These are phyloP conservation scores for Pseudisothecium myosuroides DNA, from an alignment of 225 moss, liverwort and hornwort genomes.

Conservation along the genomic window DNA sequence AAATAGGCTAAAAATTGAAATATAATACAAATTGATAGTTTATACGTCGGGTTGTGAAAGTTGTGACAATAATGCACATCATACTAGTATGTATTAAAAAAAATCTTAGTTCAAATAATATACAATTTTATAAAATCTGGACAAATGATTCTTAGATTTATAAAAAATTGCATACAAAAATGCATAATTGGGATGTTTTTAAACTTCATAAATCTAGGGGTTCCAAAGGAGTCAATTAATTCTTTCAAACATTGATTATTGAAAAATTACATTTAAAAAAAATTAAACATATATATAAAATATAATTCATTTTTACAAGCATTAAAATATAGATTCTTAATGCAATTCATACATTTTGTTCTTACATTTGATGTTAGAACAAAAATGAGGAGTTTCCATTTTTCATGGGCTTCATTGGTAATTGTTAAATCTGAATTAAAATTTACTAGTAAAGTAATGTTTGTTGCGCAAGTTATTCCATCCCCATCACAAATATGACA, in stretches of 20 bases:
- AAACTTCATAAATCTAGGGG: no score
- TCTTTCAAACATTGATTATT: neutral
- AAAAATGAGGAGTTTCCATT: conserved; percentile 63
- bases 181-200: accelerated
- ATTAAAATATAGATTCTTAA: no score
- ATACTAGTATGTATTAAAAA: no score
- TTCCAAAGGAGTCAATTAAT: accelerated
- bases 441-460: conserved; percentile 34
- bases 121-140: neutral
- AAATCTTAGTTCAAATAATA: neutral
- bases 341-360: neutral
- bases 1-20: accelerated
- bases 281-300: neutral
- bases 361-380: conserved; percentile 25
- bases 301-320: neutral
- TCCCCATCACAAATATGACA: conserved; percentile 87
- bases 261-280: neutral
- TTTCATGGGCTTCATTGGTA: conserved; percentile 20
- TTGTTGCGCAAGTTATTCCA: conserved; percentile 72
- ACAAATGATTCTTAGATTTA: neutral
- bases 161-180: no score
- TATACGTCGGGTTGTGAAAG: neutral
- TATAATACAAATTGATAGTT: neutral
- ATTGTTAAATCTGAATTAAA: conserved; percentile 45
- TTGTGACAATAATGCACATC: neutral